Evolutionary conservation across 169 alveolate genomes (phyloP).

Genomic region (Sarcocystis neurona): DNA sequence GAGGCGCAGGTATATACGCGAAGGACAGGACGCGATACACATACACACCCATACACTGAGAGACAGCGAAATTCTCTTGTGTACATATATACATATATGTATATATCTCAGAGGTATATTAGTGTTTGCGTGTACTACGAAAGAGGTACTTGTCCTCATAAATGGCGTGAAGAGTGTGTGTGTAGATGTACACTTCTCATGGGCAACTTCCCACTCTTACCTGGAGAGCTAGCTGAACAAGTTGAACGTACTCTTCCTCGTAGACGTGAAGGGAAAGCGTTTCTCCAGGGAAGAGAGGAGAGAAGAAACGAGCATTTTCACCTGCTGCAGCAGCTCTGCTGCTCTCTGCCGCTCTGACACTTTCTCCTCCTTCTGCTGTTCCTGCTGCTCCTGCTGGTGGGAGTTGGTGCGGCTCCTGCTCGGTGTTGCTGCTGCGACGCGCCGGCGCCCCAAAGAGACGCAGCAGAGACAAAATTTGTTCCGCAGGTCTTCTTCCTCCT

Average conservation of each 20-base stretch:
- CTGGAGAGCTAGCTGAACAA: conserved; percentile 29
- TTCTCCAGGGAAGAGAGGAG: conserved; percentile 41
- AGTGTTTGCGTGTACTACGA: too few species aligned
- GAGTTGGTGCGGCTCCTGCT: background rate
- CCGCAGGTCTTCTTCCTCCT: too few species aligned
- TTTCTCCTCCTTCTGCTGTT: conserved; percentile 21
- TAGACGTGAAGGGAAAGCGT: conserved; percentile 23
- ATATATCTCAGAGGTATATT: too few species aligned
- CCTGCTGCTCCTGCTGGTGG: conserved; percentile 38
- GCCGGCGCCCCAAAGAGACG: background rate
- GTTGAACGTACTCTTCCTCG: conserved; percentile 27
- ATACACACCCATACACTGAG: too few species aligned
- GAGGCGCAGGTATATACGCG: too few species aligned
- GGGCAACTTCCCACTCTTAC: too few species aligned
- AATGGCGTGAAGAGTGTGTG: too few species aligned
- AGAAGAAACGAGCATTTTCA: background rate
- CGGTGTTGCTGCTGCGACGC: background rate
- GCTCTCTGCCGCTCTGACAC: background rate
- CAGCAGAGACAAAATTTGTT: background rate
- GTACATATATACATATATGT: too few species aligned
- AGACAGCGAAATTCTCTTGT: too few species aligned
- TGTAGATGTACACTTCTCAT: too few species aligned
- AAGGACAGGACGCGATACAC: too few species aligned
- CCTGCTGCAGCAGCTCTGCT: background rate
- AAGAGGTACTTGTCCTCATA: too few species aligned